Evolutionary conservation across 208 protist genomes (phyloP).

Genomic region (Wallacemonas collosoma): DNA sequence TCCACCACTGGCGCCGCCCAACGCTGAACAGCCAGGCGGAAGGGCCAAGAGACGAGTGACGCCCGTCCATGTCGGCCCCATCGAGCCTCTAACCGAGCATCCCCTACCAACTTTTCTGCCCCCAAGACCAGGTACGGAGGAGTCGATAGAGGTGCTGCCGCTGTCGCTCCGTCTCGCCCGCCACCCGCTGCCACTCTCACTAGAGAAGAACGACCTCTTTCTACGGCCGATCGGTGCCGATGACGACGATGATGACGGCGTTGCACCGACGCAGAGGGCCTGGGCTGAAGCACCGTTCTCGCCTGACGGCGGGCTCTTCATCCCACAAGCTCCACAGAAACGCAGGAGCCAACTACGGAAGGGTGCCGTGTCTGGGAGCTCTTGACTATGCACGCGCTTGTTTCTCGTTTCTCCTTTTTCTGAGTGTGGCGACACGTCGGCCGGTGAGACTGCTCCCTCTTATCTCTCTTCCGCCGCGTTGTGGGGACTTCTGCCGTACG

Average conservation of each 20-base stretch:
- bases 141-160: slow-evolving; percentile 4
- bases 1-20: too few relatives aligned
- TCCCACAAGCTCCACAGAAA: background rate
- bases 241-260: background rate
- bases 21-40: background rate
- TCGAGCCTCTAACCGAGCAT: background rate
- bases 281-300: background rate
- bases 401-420: background rate
- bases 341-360: background rate
- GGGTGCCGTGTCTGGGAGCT: background rate
- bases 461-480: too few relatives aligned
- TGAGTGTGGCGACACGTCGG: background rate
- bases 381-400: background rate
- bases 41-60: background rate
- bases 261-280: background rate
- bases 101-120: background rate
- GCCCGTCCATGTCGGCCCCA: background rate
- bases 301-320: background rate
- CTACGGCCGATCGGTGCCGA: background rate
- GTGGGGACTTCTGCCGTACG: too few relatives aligned
- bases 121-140: background rate
- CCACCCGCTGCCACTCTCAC: slow-evolving; percentile 9
- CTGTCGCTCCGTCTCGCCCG: slow-evolving; percentile 17
- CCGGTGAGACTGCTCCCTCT: too few relatives aligned
- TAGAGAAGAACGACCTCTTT: slow-evolving; percentile 27